phyloP scores from a whole-genome alignment of 2,329 filamentous ascomycete species.

The Cryphonectria naterciae region DNA sequence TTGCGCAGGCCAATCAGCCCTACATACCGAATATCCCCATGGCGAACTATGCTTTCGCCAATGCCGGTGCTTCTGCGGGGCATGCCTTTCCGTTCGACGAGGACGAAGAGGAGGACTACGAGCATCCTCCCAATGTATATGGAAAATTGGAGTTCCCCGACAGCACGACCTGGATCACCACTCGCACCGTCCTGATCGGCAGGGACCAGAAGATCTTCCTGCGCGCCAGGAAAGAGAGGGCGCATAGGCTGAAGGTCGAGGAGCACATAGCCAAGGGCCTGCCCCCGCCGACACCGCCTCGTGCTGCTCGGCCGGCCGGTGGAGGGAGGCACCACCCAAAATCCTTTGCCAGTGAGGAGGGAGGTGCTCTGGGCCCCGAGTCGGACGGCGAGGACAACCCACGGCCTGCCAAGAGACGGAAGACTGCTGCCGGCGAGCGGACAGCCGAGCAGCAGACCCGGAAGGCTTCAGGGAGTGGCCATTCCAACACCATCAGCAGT shows the following conservation, averaged over 20 bases:
- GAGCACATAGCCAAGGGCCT: constrained; percentile 54
- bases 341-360: constrained; percentile 71
- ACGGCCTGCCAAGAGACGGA: constrained; percentile 53
- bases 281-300: constrained; percentile 54
- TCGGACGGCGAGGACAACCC: constrained; percentile 58
- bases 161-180: constrained; percentile 24
- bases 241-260: constrained; percentile 49
- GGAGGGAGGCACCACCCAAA: constrained; percentile 61
- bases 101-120: neutral
- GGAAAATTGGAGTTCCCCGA: constrained; percentile 25
- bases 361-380: constrained; percentile 68
- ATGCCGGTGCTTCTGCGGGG: neutral
- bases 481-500: constrained; percentile 52
- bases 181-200: constrained; percentile 27
- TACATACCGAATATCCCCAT: neutral
- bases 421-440: constrained; percentile 44
- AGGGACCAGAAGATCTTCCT: constrained; percentile 35
- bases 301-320: constrained; percentile 39
- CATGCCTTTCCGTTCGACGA: constrained; percentile 13
- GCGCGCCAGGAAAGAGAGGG: constrained; percentile 57
- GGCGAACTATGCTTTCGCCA: constrained; percentile 7
- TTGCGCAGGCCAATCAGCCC: neutral
- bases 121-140: neutral
- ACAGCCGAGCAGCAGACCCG: constrained; percentile 21
- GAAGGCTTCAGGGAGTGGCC: constrained; percentile 24